Base-by-base conservation (phyloP, 805 yeast species). In the Spathaspora girioi region DNA sequence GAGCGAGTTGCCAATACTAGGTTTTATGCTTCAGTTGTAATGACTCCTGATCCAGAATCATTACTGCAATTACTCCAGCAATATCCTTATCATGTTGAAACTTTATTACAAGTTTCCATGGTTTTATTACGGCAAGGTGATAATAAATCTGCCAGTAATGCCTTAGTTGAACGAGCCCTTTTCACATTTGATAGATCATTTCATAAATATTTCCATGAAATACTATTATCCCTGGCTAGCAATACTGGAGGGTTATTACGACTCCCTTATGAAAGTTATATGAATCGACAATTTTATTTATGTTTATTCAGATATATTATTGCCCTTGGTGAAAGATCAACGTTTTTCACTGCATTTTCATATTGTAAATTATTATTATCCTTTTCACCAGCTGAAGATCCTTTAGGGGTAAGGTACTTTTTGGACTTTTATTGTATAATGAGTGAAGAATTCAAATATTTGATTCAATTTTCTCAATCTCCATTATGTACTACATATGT, bases 1-100 rank as follows among this genome's bases (percentile, higher is more conserved):
- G 76, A 71, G 23, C 56, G 71, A 35, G 68, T 69, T 18, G 76
- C 76, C 38, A 76, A 69, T 55, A 76, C 83, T 3, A 63, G 69
- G 50, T 87, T 86, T 59, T 86, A 80, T 61, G 75, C 86, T 5
- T 79, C 87, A 5, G 86, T 84, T 12, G 85, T 83, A 4, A 67
- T 86, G 54, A 80, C 83, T n/a, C 91, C 94, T 0, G 92, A 90
- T 61, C 92, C 88, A 49, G 93, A 89, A 54, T 77, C 86, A 0
- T 67, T 90, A 49, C 78, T 88, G 55, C 72, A 71, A 26, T 67
- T 84, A 44, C 73, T 87, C 18, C 81, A 81, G 49, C 75, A 73
- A 58, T 69, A 73, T 54, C 96, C 96, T 2, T 90, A 89, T 61
- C 92, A 87, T 59, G 81, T 83, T 3, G 89, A 86, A 52, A 84